Evolutionary conservation across 345 rosid species (phyloP).

Genomic region (Nasturtium officinale): DNA sequence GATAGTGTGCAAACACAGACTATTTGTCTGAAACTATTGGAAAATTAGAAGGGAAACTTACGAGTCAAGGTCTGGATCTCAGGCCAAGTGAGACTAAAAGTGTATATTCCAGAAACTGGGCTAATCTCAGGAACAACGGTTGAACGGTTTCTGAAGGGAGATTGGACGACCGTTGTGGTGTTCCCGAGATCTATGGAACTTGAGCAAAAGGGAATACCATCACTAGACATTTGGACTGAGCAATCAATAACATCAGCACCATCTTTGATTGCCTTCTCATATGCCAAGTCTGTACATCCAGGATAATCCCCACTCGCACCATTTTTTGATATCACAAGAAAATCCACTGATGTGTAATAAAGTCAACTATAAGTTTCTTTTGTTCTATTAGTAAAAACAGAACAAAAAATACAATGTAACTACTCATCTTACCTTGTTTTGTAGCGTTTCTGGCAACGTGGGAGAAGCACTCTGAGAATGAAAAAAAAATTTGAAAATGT

Average conservation of each 20-base stretch:
- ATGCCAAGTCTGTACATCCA: constrained; percentile 73
- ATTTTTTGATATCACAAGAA: constrained; percentile 59
- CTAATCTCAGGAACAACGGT: constrained; percentile 46
- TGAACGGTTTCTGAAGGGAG: constrained; percentile 36
- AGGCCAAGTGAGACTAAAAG: constrained; percentile 64
- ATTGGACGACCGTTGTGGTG: constrained; percentile 44
- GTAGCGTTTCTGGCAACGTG: constrained; percentile 53
- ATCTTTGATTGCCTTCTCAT: constrained; percentile 52
- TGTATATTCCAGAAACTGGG: constrained; percentile 47
- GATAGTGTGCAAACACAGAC: background rate
- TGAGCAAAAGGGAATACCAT: constrained; percentile 63
- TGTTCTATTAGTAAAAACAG: background rate
- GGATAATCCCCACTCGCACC: constrained; percentile 94
- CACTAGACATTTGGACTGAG: constrained; percentile 75
- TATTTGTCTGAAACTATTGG: background rate
- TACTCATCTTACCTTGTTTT: constrained; percentile 49
- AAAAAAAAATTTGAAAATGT: background rate
- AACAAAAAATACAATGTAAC: background rate
- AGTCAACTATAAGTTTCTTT: too few species aligned
- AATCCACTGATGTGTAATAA: constrained; percentile 38
- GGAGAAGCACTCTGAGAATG: constrained; percentile 64
- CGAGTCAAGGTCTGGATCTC: constrained; percentile 55
- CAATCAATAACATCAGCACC: constrained; percentile 76
- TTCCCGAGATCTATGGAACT: constrained; percentile 54
- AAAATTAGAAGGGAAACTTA: constrained; percentile 44